Evolutionary conservation across 2,329 filamentous ascomycete genomes (phyloP).

Genomic region (Grosmannia huntii): DNA sequence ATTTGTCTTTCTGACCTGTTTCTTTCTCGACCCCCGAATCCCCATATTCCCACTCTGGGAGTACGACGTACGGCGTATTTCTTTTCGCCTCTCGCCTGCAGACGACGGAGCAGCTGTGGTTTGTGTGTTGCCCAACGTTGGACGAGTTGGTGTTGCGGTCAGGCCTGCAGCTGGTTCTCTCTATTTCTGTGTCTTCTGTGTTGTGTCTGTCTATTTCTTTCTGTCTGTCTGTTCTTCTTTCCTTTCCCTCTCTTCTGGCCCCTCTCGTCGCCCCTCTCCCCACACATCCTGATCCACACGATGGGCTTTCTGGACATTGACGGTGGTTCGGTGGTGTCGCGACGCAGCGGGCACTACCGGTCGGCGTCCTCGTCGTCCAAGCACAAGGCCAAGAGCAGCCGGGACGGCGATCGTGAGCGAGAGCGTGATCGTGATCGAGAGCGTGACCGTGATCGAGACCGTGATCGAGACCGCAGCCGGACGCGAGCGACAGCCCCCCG

Average conservation of each 20-base stretch:
- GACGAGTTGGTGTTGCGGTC: background rate
- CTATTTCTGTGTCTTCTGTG: no score
- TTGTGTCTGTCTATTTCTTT: background rate
- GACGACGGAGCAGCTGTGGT: background rate
- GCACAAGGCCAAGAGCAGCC: background rate
- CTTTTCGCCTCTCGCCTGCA: background rate
- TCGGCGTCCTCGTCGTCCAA: conserved; percentile 3
- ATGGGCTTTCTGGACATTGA: conserved; percentile 24
- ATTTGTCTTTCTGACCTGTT: background rate
- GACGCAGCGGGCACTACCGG: conserved; percentile 13
- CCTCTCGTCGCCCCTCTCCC: background rate
- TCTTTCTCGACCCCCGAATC: background rate
- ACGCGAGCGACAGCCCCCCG: conserved; percentile 9
- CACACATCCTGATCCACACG: background rate
- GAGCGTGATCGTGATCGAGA: background rate
- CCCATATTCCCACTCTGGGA: no score
- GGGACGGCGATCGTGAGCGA: background rate
- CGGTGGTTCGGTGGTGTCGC: conserved; percentile 18
- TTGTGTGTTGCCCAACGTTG: background rate
- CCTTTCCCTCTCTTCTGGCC: background rate
- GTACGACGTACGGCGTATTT: no score
- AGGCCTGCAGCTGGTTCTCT: no score
- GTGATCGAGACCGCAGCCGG: conserved; percentile 7
- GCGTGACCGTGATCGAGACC: no score
- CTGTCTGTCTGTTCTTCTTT: background rate